Percentiles rank a stretch among this genome's conserved stretches.
Evolutionary conservation across 805 yeast species (phyloP).

Genomic region (Candida succiphila): DNA sequence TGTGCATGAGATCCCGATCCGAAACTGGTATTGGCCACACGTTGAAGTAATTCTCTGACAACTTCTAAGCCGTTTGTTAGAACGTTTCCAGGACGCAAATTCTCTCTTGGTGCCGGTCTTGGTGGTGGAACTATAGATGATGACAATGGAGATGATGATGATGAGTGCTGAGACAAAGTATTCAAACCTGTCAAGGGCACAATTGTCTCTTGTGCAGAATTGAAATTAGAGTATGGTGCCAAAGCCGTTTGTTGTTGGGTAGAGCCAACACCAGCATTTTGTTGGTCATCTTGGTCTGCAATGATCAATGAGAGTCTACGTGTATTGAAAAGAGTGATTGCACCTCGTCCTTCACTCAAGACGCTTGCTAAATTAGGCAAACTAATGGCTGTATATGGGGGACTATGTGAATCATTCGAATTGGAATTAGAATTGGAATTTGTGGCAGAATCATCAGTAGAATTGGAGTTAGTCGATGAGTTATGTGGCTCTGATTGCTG

Average conservation of each 20-base stretch:
- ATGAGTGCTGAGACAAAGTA: too few species aligned
- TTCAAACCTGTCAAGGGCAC: too few species aligned
- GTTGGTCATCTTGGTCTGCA: slow-evolving; percentile 14
- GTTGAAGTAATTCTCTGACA: background rate
- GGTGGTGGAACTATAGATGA: too few species aligned
- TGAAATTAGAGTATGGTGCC: too few species aligned
- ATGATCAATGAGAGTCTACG: slow-evolving; percentile 21
- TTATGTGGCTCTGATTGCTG: slow-evolving; percentile 9
- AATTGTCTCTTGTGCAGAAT: too few species aligned
- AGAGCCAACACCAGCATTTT: background rate
- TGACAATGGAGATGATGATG: too few species aligned
- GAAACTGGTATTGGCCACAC: background rate
- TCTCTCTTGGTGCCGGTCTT: too few species aligned
- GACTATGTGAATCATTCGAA: background rate
- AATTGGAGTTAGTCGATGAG: background rate
- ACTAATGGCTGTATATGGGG: slow-evolving; percentile 22
- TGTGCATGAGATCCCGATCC: too few species aligned
- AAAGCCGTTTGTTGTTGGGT: too few species aligned
- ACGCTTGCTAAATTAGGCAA: slow-evolving; percentile 26
- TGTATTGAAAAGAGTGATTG: slow-evolving; percentile 19
- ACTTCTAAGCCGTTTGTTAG: background rate
- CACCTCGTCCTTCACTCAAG: slow-evolving; percentile 20
- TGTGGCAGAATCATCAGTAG: background rate
- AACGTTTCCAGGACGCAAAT: too few species aligned
- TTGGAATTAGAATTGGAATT: background rate